Percentiles rank a stretch among this genome's conserved stretches.
phyloP scores from a whole-genome alignment of 2,329 filamentous ascomycete genomes.

The Hypocreales sp. region DNA sequence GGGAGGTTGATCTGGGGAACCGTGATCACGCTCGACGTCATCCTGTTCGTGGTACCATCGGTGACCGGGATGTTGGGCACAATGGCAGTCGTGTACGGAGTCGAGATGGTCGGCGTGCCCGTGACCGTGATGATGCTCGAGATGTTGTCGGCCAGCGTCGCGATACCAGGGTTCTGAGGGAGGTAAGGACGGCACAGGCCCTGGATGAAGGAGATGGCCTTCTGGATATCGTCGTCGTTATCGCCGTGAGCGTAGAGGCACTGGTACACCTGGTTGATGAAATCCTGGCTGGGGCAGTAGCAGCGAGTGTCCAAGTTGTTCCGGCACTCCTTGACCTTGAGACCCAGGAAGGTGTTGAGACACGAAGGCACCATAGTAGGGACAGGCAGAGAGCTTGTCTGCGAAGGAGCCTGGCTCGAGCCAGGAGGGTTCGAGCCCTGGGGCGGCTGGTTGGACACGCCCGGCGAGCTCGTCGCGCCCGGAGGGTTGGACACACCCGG shows the following conservation, averaged over 20 bases:
- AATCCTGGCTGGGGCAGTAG: constrained; percentile 70
- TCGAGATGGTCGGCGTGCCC: constrained; percentile 33
- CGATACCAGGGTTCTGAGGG: constrained; percentile 66
- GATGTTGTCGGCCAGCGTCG: constrained; percentile 55
- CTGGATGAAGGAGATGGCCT: constrained; percentile 71
- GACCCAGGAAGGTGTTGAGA: constrained; percentile 77
- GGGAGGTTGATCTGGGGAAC: constrained; percentile 36
- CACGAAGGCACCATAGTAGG: constrained; percentile 70
- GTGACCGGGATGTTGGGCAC: constrained; percentile 30
- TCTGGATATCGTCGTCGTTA: constrained; percentile 46
- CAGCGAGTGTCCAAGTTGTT: constrained; percentile 72
- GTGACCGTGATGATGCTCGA: constrained; percentile 43
- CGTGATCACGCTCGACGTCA: constrained; percentile 33
- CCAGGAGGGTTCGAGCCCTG: too few relatives aligned
- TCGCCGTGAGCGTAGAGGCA: constrained; percentile 69
- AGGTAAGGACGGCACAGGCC: constrained; percentile 75
- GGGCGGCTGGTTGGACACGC: too few relatives aligned
- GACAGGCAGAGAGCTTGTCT: constrained; percentile 37
- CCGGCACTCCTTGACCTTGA: constrained; percentile 46
- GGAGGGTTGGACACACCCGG: too few relatives aligned
- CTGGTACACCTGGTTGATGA: constrained; percentile 64
- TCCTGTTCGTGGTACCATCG: constrained; percentile 30
- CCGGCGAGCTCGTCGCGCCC: too few relatives aligned
- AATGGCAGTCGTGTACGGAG: constrained; percentile 35
- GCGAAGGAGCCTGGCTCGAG: too few relatives aligned